Percentiles rank a stretch among this genome's conserved stretches.
phyloP scores from a whole-genome alignment of 805 yeast genomes.

The Ogataea methanolica region DNA sequence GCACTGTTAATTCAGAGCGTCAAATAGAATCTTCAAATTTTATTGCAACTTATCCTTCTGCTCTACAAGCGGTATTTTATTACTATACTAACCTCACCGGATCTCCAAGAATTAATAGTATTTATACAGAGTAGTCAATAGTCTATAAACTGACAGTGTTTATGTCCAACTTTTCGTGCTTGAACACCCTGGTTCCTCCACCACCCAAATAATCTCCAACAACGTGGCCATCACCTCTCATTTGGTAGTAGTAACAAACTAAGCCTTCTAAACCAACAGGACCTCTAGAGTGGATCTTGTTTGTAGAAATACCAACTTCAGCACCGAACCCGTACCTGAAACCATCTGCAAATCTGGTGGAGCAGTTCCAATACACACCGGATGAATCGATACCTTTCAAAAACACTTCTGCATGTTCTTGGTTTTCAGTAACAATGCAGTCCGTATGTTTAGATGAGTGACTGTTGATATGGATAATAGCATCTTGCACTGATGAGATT shows the following conservation, averaged over 20 bases:
- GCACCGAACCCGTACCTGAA: conserved; percentile 98
- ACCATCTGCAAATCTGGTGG: conserved; percentile 97
- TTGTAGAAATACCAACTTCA: conserved; percentile 96
- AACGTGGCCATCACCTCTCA: conserved; percentile 89
- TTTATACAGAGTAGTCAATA: not conserved
- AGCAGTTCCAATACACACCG: conserved; percentile 97
- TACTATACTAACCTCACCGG: no score
- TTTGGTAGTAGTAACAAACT: conserved; percentile 90
- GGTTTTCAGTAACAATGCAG: conserved; percentile 75
- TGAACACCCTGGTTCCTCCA: conserved; percentile 77
- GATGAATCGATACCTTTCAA: conserved; percentile 87
- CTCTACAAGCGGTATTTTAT: no score
- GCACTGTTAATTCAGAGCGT: no score
- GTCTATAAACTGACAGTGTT: conserved; percentile 18
- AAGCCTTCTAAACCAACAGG: conserved; percentile 98
- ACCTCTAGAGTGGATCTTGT: conserved; percentile 96
- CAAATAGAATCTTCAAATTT: no score
- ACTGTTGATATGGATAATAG: conserved; percentile 79
- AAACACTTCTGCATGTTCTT: conserved; percentile 68
- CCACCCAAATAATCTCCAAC: conserved; percentile 91
- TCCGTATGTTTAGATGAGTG: conserved; percentile 98
- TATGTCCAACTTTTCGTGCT: conserved; percentile 59
- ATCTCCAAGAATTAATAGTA: no score
- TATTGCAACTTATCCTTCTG: no score
- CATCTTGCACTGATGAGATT: conserved; percentile 56